Evolutionary conservation across 208 protist genomes (phyloP).

Genomic region (Leishmania tropica): DNA sequence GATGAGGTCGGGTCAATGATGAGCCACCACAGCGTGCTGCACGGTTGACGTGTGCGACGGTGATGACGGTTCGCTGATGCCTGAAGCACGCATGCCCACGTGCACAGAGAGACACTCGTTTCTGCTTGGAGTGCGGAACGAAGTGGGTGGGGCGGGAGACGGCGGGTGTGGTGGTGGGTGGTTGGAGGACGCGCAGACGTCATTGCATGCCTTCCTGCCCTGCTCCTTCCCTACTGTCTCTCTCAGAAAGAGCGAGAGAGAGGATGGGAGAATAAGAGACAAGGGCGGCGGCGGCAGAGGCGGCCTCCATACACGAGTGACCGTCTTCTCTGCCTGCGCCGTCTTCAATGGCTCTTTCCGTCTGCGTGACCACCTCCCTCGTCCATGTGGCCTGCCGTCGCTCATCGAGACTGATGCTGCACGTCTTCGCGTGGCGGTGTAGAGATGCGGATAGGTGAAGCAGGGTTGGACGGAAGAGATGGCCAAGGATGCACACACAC

Average conservation of each 20-base stretch:
- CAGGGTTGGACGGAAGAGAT: not conserved
- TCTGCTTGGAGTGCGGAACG: not conserved
- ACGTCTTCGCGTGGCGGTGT: not conserved
- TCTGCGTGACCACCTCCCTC: too few species aligned
- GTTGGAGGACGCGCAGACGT: not conserved
- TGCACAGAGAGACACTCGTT: not conserved
- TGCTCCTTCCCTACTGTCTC: not conserved
- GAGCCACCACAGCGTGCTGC: not conserved
- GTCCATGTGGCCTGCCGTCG: not conserved
- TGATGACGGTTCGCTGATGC: not conserved
- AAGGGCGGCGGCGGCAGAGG: not conserved
- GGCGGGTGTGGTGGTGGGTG: not conserved
- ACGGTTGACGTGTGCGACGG: not conserved
- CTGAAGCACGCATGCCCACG: not conserved
- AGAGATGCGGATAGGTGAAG: not conserved
- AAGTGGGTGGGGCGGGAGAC: not conserved
- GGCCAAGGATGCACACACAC: not conserved
- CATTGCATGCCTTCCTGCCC: not conserved
- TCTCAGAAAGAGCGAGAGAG: not conserved
- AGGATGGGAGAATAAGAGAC: not conserved
- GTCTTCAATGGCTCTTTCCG: not conserved
- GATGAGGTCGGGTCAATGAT: not conserved
- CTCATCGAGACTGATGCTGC: slow-evolving; percentile 1
- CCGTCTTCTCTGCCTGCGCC: not conserved
- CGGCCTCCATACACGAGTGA: not conserved